Evolutionary conservation across 352 stramenopile genomes (phyloP).

Genomic region (Peronospora destructor): DNA sequence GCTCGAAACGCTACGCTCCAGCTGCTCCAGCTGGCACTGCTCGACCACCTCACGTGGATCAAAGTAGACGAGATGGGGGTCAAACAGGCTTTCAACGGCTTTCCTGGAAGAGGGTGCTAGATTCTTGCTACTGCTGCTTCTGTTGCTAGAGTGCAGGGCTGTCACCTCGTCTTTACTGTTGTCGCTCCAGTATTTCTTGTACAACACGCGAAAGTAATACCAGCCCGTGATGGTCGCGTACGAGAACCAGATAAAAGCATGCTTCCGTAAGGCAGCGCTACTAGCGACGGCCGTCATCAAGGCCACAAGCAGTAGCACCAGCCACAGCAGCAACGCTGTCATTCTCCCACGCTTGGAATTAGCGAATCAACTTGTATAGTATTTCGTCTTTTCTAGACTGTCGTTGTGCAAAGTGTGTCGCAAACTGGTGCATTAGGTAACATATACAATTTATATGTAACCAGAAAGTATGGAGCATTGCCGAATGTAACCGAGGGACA

Average conservation of each 20-base stretch:
- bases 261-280: constrained; percentile 52
- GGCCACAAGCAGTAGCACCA: constrained; percentile 33
- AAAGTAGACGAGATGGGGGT: constrained; percentile 44
- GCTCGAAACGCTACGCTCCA: constrained; percentile 32
- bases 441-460: no score
- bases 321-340: constrained; percentile 29
- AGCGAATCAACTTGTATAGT: neutral
- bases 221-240: constrained; percentile 77
- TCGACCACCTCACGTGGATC: constrained; percentile 36
- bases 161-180: constrained; percentile 12
- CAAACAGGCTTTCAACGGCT: constrained; percentile 1
- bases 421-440: no score
- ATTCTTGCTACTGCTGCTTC: neutral
- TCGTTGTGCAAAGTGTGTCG: no score
- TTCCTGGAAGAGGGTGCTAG: neutral
- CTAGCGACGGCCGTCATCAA: constrained; percentile 36
- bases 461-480: constrained; percentile 7
- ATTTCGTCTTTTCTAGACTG: neutral
- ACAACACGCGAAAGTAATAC: constrained; percentile 77
- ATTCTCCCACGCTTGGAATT: constrained; percentile 13
- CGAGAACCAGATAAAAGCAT: constrained; percentile 59
- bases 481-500: constrained; percentile 78
- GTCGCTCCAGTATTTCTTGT: constrained; percentile 43
- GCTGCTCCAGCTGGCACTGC: constrained; percentile 28
- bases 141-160: constrained; percentile 4